Evolutionary conservation across 2,329 filamentous ascomycete species (phyloP).

Genomic region (Ambrosiella cleistominuta): DNA sequence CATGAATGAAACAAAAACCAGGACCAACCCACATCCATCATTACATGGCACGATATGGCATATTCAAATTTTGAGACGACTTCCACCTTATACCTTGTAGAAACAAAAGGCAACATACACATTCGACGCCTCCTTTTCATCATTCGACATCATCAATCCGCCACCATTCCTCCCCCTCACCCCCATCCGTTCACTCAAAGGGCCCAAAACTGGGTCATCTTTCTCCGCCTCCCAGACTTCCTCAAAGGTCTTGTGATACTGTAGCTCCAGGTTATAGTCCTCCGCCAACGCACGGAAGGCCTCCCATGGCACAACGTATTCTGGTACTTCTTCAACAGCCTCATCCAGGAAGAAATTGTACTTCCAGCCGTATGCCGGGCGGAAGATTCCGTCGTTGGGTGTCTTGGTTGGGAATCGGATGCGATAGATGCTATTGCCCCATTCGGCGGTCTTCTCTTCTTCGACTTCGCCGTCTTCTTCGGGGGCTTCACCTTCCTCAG

Average conservation of each 20-base stretch:
- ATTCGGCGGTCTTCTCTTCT: slow-evolving; percentile 54
- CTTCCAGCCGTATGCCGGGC: slow-evolving; percentile 92
- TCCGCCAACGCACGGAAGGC: slow-evolving; percentile 89
- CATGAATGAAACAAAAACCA: background rate
- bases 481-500: slow-evolving; percentile 19
- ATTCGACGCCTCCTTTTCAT: slow-evolving; percentile 81
- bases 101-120: slow-evolving; percentile 96
- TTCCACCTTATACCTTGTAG: slow-evolving; percentile 56
- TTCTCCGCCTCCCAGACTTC: slow-evolving; percentile 90
- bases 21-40: background rate
- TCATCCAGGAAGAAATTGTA: slow-evolving; percentile 95
- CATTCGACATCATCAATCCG: slow-evolving; percentile 52
- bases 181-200: slow-evolving; percentile 87
- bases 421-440: slow-evolving; percentile 85
- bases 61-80: background rate
- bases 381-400: slow-evolving; percentile 74
- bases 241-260: slow-evolving; percentile 79
- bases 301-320: slow-evolving; percentile 97
- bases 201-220: slow-evolving; percentile 62
- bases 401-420: slow-evolving; percentile 75
- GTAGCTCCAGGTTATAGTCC: slow-evolving; percentile 88
- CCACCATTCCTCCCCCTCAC: slow-evolving; percentile 57
- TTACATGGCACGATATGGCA: background rate
- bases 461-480: slow-evolving; percentile 33
- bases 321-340: slow-evolving; percentile 86